Conservation (phyloP, 495 filamentous ascomycete species). For the Hypomontagnella monticulosa region DNA sequence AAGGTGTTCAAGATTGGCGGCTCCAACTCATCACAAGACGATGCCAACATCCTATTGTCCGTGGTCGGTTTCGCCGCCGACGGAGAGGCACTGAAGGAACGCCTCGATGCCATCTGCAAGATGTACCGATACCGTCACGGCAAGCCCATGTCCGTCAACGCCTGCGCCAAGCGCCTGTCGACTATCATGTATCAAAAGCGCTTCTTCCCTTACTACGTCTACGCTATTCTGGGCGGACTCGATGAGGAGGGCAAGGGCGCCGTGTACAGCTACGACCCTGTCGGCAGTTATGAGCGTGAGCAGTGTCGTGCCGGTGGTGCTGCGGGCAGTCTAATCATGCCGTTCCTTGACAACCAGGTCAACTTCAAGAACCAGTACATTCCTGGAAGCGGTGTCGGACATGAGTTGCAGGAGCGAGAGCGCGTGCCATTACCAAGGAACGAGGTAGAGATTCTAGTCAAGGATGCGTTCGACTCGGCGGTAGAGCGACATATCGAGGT, state of each 20-base stretch:
- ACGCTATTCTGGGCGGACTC: slow-evolving; percentile 90
- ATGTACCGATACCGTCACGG: slow-evolving; percentile 97
- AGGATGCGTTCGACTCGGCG: slow-evolving; percentile 97
- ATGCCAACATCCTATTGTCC: slow-evolving; percentile 85
- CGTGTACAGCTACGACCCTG: slow-evolving; percentile 96
- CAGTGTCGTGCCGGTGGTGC: slow-evolving; percentile 94
- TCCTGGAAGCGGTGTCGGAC: slow-evolving; percentile 85
- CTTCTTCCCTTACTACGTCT: slow-evolving; percentile 98
- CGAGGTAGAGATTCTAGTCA: slow-evolving; percentile 85
- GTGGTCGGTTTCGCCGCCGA: slow-evolving; percentile 97
- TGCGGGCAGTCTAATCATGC: slow-evolving; percentile 97
- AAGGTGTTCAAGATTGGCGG: slow-evolving; percentile 98
- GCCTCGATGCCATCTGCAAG: slow-evolving; percentile 89
- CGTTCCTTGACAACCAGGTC: slow-evolving; percentile 98
- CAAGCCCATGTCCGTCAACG: slow-evolving; percentile 89
- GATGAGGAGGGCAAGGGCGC: slow-evolving; percentile 96
- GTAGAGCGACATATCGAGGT: slow-evolving; percentile 99
- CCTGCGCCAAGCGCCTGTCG: slow-evolving; percentile 89
- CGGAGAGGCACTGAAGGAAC: slow-evolving; percentile 87
- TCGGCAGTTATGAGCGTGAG: slow-evolving; percentile 95
- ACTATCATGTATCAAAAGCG: slow-evolving; percentile 96
- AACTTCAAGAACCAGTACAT: slow-evolving; percentile 99
- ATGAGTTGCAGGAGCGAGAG: slow-evolving; percentile 76
- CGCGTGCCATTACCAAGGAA: slow-evolving; percentile 70
- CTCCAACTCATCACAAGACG: slow-evolving; percentile 81